Evolutionary conservation across 345 rosid species (phyloP).

Genomic region (Stellera chamaejasme): DNA sequence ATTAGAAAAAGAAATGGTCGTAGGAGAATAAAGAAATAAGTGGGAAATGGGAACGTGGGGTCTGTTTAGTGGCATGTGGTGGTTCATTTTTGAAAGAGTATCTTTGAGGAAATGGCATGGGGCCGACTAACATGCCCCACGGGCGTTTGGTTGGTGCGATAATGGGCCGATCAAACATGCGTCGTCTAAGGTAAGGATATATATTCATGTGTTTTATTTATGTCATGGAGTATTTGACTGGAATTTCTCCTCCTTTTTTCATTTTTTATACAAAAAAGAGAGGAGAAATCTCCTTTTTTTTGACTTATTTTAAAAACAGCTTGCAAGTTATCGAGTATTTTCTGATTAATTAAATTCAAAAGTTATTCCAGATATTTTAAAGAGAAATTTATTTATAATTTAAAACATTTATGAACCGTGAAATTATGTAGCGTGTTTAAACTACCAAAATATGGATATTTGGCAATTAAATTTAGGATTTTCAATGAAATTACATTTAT

Average conservation of each 20-base stretch:
- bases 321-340: too few relatives aligned
- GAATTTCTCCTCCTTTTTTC: background rate
- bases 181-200: constrained; percentile 18
- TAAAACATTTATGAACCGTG: too few relatives aligned
- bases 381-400: too few relatives aligned
- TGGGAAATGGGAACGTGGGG: constrained; percentile 25
- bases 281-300: too few relatives aligned
- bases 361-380: too few relatives aligned
- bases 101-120: constrained; percentile 24
- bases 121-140: constrained; percentile 29
- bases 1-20: background rate
- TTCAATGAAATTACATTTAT: too few relatives aligned
- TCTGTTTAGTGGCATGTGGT: constrained; percentile 32
- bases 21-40: background rate
- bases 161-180: constrained; percentile 17
- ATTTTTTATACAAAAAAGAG: too few relatives aligned
- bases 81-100: constrained; percentile 35
- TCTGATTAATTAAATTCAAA: too few relatives aligned
- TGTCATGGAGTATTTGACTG: background rate
- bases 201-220: background rate
- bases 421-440: too few relatives aligned
- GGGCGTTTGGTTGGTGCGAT: background rate
- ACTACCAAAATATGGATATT: too few relatives aligned
- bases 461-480: too few relatives aligned
- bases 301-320: too few relatives aligned